A percentile compares a stretch with the other conserved stretches of the same genome.
Conservation (phyloP, 169 alveolate species). For the Babesia sp. region DNA sequence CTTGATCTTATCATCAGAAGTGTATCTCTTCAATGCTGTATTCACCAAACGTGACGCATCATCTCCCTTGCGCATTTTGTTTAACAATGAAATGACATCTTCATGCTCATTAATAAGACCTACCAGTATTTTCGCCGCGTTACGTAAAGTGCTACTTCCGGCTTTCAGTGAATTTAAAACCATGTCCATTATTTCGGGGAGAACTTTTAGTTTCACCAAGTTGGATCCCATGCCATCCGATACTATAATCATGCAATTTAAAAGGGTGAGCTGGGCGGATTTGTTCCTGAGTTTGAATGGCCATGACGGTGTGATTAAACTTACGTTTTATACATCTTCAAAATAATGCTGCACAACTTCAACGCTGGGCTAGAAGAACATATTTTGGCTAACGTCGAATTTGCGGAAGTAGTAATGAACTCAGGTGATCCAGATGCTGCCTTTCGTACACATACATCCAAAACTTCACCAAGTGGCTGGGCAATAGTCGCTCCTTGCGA, state of each 20-base stretch:
- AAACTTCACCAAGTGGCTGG: constrained; percentile 29
- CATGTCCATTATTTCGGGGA: constrained; percentile 32
- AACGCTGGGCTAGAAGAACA: constrained; percentile 31
- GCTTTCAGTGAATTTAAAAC: constrained; percentile 17
- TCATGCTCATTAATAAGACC: constrained; percentile 33
- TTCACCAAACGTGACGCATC: constrained; percentile 9
- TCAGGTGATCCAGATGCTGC: constrained; percentile 66
- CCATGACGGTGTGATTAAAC: neutral
- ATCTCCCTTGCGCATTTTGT: constrained; percentile 26
- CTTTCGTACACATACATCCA: constrained; percentile 34
- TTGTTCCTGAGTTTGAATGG: constrained; percentile 25
- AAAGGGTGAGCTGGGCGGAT: constrained; percentile 22
- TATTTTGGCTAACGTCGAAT: constrained; percentile 40
- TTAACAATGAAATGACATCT: constrained; percentile 6
- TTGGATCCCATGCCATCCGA: constrained; percentile 49
- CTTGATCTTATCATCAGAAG: constrained; percentile 22
- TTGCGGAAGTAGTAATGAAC: constrained; percentile 41
- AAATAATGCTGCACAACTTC: constrained; percentile 17
- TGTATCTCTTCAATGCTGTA: constrained; percentile 25
- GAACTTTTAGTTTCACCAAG: constrained; percentile 24
- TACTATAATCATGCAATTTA: constrained; percentile 47
- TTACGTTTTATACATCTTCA: constrained; percentile 31
- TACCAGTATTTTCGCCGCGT: constrained; percentile 33
- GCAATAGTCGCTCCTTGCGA: neutral
- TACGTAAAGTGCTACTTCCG: constrained; percentile 39